Conservation (phyloP, 805 yeast genomes). For the Pichia occidentalis region DNA sequence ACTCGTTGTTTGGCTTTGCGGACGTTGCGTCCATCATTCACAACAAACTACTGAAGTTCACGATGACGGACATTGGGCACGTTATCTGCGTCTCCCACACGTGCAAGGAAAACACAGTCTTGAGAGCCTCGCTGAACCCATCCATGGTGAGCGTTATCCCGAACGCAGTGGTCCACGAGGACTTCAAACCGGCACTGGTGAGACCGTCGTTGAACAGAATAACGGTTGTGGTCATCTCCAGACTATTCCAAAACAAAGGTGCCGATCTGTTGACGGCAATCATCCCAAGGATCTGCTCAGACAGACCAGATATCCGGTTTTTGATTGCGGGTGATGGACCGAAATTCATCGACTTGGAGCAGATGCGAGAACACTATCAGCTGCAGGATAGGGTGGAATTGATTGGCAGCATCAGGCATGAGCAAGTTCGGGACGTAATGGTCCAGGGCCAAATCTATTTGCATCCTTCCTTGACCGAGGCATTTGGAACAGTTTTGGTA, state of each 20-base stretch:
- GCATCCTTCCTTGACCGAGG: constrained; percentile 93
- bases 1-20: constrained; percentile 90
- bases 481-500: constrained; percentile 93
- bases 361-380: constrained; percentile 82
- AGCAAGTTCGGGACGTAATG: constrained; percentile 89
- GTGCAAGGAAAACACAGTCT: constrained; percentile 90
- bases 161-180: constrained; percentile 84
- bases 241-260: constrained; percentile 94
- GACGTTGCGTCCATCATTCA: constrained; percentile 78
- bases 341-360: constrained; percentile 85
- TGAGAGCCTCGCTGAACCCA: constrained; percentile 81
- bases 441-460: constrained; percentile 87
- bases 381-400: constrained; percentile 83
- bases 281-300: constrained; percentile 73
- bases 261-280: constrained; percentile 80
- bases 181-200: constrained; percentile 51
- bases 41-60: constrained; percentile 77
- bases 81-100: constrained; percentile 96
- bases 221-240: constrained; percentile 83
- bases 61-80: constrained; percentile 81
- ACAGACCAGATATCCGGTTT: constrained; percentile 60
- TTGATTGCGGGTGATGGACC: constrained; percentile 98
- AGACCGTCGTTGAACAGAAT: constrained; percentile 37
- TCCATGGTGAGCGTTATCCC: constrained; percentile 82
- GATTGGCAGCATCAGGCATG: constrained; percentile 85